Evolutionary conservation across 805 yeast genomes (phyloP).

Genomic region (Spathaspora hagerdaliae): DNA sequence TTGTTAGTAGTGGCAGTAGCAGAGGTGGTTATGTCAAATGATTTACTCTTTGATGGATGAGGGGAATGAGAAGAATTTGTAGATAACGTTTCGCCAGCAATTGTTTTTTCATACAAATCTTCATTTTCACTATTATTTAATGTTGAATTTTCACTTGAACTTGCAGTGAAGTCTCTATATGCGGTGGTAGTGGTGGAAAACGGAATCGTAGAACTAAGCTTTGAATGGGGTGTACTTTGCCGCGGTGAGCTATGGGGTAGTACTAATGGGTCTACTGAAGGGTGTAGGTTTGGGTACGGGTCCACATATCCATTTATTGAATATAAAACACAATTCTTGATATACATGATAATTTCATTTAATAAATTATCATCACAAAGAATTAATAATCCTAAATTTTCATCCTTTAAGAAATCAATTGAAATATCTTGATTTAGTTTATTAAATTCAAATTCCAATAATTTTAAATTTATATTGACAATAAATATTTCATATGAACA

Average conservation of each 20-base stretch:
- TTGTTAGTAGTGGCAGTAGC: too few species aligned
- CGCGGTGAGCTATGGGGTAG: too few species aligned
- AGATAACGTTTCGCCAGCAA: not conserved
- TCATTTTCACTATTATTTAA: constrained; percentile 5
- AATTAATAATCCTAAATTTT: constrained; percentile 23
- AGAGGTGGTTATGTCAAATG: too few species aligned
- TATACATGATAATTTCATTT: constrained; percentile 24
- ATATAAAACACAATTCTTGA: constrained; percentile 4
- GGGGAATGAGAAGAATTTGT: not conserved
- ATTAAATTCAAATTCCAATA: constrained; percentile 19
- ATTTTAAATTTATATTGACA: constrained; percentile 22
- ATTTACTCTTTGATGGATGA: too few species aligned
- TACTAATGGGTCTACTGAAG: too few species aligned
- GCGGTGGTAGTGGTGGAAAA: too few species aligned
- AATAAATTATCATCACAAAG: constrained; percentile 20
- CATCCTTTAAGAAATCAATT: constrained; percentile 27
- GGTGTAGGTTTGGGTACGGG: not conserved
- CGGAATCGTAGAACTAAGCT: too few species aligned
- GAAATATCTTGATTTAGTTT: constrained; percentile 9
- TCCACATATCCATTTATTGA: not conserved
- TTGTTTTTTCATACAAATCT: constrained; percentile 8
- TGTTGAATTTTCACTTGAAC: not conserved
- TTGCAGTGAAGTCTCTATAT: too few species aligned
- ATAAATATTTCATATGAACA: constrained; percentile 28
- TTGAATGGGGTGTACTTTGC: too few species aligned